A percentile compares a stretch with the other conserved stretches of the same genome.
Conservation (phyloP, 2,329 filamentous ascomycete species). For the Laburnicola sp. region DNA sequence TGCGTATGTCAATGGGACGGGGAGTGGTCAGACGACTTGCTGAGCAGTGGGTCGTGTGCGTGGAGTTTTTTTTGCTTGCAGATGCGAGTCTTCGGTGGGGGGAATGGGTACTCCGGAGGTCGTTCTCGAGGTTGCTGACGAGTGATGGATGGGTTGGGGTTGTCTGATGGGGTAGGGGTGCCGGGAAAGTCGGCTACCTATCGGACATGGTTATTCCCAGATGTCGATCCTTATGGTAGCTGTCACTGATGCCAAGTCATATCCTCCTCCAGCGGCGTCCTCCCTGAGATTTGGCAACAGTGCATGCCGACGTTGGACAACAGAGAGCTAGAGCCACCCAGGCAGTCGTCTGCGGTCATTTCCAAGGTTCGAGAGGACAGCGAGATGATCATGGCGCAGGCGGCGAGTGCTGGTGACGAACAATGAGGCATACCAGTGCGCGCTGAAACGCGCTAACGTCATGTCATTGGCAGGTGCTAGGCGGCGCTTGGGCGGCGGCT, state of each 20-base stretch:
- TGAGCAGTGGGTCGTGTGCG: constrained; percentile 6
- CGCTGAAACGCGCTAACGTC: background rate
- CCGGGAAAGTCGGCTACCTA: background rate
- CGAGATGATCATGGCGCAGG: too few species aligned
- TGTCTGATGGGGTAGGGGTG: background rate
- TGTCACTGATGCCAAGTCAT: background rate
- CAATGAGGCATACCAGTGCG: background rate
- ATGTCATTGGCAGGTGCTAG: background rate
- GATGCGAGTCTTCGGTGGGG: too few species aligned
- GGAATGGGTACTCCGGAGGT: constrained; percentile 21
- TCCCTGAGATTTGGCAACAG: too few species aligned
- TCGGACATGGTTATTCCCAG: background rate
- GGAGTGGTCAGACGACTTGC: constrained; percentile 24
- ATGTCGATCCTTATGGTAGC: background rate
- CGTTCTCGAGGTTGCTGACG: constrained; percentile 18
- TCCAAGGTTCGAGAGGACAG: too few species aligned
- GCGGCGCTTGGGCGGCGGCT: background rate
- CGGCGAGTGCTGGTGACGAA: too few species aligned
- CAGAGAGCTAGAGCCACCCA: too few species aligned
- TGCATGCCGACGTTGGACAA: too few species aligned
- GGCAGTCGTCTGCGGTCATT: too few species aligned
- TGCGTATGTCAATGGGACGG: constrained; percentile 33
- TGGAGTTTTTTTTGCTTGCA: too few species aligned
- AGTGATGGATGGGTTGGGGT: background rate
- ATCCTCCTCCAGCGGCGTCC: too few species aligned